These are phyloP conservation scores for Fomitopsis betulina DNA, from an alignment of 1,284 basidiomycete species.

Conservation along the genomic window DNA sequence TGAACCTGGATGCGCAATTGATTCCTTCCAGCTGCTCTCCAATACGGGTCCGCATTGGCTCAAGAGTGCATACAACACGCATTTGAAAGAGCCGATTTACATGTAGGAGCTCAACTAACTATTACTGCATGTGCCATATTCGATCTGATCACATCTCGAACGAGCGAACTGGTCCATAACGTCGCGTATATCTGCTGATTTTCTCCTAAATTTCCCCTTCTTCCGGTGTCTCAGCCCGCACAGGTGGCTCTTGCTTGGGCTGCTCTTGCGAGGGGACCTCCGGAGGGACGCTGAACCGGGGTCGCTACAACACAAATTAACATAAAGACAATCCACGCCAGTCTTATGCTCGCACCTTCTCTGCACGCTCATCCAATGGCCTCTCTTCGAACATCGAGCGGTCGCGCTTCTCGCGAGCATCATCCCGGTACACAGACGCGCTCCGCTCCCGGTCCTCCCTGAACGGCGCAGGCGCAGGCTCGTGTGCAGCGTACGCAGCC, in stretches of 20 bases:
- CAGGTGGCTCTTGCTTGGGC: constrained; percentile 31
- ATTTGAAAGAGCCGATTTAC: too few species aligned
- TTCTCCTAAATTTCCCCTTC: constrained; percentile 67
- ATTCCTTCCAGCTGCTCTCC: too few species aligned
- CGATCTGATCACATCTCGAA: too few species aligned
- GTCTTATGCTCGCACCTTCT: constrained; percentile 4
- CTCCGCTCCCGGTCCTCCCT: constrained; percentile 50
- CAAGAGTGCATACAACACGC: too few species aligned
- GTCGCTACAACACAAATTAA: constrained; percentile 35
- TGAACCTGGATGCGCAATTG: too few species aligned
- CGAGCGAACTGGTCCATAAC: constrained; percentile 13
- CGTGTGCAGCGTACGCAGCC: constrained; percentile 27
- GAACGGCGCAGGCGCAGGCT: constrained; percentile 17
- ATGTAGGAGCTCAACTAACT: too few species aligned
- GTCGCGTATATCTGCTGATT: constrained; percentile 6
- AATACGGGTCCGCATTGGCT: too few species aligned
- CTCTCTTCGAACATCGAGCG: not conserved
- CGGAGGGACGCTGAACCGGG: constrained; percentile 45
- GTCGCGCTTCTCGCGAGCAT: constrained; percentile 41
- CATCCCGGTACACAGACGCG: constrained; percentile 39
- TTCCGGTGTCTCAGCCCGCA: constrained; percentile 65
- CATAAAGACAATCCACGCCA: constrained; percentile 2
- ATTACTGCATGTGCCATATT: not conserved
- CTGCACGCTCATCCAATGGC: constrained; percentile 13
- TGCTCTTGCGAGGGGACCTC: constrained; percentile 20